These are phyloP conservation scores for Aspergillus versicolor DNA, from an alignment of 2,329 filamentous ascomycete genomes.

Conservation along the genomic window DNA sequence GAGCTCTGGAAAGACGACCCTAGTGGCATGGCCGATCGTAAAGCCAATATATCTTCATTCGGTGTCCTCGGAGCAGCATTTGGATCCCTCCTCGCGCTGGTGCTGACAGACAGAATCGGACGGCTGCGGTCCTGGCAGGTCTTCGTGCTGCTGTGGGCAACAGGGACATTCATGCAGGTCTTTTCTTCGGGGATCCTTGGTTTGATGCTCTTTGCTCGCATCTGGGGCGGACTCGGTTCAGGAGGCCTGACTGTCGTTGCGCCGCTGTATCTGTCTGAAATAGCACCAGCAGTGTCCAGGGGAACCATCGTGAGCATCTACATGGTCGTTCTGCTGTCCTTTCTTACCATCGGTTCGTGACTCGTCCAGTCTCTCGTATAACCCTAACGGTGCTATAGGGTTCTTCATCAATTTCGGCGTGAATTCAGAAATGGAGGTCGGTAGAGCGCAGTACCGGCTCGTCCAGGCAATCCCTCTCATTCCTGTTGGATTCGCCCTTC, in stretches of 20 bases:
- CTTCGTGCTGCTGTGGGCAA: slow-evolving; percentile 48
- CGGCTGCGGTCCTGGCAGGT: slow-evolving; percentile 52
- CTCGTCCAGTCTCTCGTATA: too few relatives aligned
- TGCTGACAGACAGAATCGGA: slow-evolving; percentile 53
- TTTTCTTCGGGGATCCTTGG: slow-evolving; percentile 55
- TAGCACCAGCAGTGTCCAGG: slow-evolving; percentile 49
- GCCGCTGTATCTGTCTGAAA: slow-evolving; percentile 55
- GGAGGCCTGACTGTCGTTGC: slow-evolving; percentile 56
- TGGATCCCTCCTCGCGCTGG: slow-evolving; percentile 49
- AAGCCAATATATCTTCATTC: slow-evolving; percentile 57
- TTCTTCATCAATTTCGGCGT: slow-evolving; percentile 59
- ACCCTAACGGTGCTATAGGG: slow-evolving; percentile 25
- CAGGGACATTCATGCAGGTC: slow-evolving; percentile 51
- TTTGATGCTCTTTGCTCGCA: slow-evolving; percentile 52
- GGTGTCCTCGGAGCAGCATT: slow-evolving; percentile 57
- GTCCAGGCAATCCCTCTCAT: slow-evolving; percentile 55
- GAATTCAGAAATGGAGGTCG: slow-evolving; percentile 46
- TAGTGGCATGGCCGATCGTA: slow-evolving; percentile 49
- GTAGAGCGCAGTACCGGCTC: slow-evolving; percentile 53
- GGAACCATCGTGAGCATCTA: slow-evolving; percentile 56
- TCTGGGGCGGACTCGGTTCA: slow-evolving; percentile 55
- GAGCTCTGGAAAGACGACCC: slow-evolving; percentile 45
- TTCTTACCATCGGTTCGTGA: slow-evolving; percentile 30
- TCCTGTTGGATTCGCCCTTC: slow-evolving; percentile 51
- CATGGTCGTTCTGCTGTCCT: slow-evolving; percentile 53